Evolutionary conservation across 495 filamentous ascomycete species (phyloP), one percentile per base, ranked within the genome.

Genomic region (Podospora bellae-mahoneyi): DNA sequence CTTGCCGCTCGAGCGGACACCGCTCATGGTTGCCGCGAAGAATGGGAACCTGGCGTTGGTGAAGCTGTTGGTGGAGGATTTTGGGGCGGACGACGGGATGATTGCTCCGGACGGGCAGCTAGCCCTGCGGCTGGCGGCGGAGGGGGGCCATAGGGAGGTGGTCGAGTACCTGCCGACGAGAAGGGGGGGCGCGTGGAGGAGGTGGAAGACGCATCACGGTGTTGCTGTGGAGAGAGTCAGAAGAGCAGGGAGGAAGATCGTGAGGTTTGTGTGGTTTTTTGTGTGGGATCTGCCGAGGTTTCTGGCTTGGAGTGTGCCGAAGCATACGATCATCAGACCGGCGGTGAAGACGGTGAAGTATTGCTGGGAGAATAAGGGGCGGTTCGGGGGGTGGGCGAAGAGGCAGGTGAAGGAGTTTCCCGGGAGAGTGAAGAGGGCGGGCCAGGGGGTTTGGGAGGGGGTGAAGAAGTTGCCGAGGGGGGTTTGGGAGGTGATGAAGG

Each of bases 221-320:
- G 72, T 66, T 0, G 73, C 76, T 0, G 71, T 78, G 60, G 18
- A 57, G 7, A 56, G 78, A 23, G 64, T 73, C 2, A 69, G 65
- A 56, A 64, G 13, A 9, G 73, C 77, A 0, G 73, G 16, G 15
- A 13, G 27, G 48, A 70, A 69, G 5, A 68, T 80, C 10, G 64
- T 20, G 2, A 19, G 19, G 23, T 77, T 80, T 48, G 32, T 68
- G 7, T 59, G 68, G 62, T 70, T 77, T 10, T 69, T 79, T 13
- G 26, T 75, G 18, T 79, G 70, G 69, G 65, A 75, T 13, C 26
- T 77, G 9, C 77, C 76, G 5, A 75, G 69, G 68, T 78, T 77
- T 32, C 64, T 78, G 5, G 4, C 78, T 5, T 81, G 73, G 72
- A 54, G 68, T 6, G 48, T 77, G 0, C 78, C 77, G 3, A 80